These are phyloP conservation scores for Globisporangium middletonii DNA, from an alignment of 352 stramenopile genomes.

Conservation along the genomic window DNA sequence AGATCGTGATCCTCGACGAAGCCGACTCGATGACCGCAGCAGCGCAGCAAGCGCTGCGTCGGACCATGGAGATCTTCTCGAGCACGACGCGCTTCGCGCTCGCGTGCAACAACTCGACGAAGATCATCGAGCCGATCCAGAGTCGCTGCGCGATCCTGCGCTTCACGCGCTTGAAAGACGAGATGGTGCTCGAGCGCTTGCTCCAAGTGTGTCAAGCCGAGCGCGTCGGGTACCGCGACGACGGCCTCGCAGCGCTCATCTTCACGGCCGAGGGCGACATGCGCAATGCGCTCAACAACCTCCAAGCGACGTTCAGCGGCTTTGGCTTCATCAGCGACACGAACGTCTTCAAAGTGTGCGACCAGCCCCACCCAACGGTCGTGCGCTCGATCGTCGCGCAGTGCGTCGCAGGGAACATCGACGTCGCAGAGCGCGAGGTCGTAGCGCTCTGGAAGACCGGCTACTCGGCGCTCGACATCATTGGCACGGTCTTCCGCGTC, in stretches of 20 bases:
- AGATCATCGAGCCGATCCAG: conserved; percentile 99
- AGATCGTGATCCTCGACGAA: conserved; percentile 99
- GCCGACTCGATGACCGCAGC: conserved; percentile 97
- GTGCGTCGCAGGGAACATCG: conserved; percentile 81
- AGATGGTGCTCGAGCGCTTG: conserved; percentile 94
- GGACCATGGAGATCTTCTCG: conserved; percentile 99
- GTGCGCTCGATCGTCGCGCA: conserved; percentile 60
- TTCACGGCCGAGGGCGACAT: conserved; percentile 99
- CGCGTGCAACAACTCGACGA: conserved; percentile 98
- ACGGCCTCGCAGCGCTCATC: conserved; percentile 96
- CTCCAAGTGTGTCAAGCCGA: conserved; percentile 93
- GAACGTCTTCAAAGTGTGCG: conserved; percentile 95
- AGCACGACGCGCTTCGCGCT: conserved; percentile 97
- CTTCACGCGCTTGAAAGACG: conserved; percentile 94
- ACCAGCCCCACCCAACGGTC: conserved; percentile 93
- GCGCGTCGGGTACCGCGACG: conserved; percentile 78
- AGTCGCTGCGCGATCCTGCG: conserved; percentile 97
- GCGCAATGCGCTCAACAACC: conserved; percentile 98
- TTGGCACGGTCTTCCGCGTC: conserved; percentile 97
- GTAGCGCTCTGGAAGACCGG: conserved; percentile 77
- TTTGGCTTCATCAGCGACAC: conserved; percentile 95
- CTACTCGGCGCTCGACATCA: conserved; percentile 97
- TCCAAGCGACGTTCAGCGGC: conserved; percentile 95
- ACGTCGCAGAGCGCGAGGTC: conserved; percentile 71
- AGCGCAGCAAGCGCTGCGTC: conserved; percentile 96